Base-by-base conservation (phyloP, 257 asterid species). In the Scutellaria barbata region DNA sequence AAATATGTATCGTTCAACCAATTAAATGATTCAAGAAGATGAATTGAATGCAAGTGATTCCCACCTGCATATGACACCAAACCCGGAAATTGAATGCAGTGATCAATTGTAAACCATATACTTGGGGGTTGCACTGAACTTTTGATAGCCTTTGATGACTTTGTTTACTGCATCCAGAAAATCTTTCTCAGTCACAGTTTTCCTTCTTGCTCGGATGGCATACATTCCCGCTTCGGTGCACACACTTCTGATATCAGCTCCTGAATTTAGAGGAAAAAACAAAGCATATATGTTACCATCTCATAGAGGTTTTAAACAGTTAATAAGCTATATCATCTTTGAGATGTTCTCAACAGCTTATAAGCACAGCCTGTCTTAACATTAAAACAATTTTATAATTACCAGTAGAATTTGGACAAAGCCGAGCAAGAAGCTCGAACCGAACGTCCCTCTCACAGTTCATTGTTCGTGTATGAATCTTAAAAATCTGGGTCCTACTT, bases 161-260 rank as follows among this genome's bases (percentile, higher is more conserved):
- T 93, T 93, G 81, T 93, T 93, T 62, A 90, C 98, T 1, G 98
- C 98, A 72, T 93, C 98, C 3, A 93, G 83, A 40, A 93, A 93
- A 75, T 93, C 98, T 77, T 90, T 92, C 90, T 93, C 98, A 0
- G 98, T 93, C 8, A 93, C 98, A 0, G 98, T 93, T 80, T 93
- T 93, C 77, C 97, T 87, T 75, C 98, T 77, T 8, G 98, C 97
- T 30, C 97, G 80, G 37, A 93, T 93, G 3, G 98, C 97, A 50
- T 74, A 90, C 98, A 93, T 93, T 41, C 98, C 98, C 4, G 98
- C 98, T 81, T 90, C 98, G 0, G 97, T 92, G 84, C 98, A 92
- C 74, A 90, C 98, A 30, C 98, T 92, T 66, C 98, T 75, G 57
- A 92, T 92, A 42, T 93, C 98, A 4, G 97, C 98, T 53, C 98